These are phyloP conservation scores for Stentor roeselii DNA, from an alignment of 73 alveolate genomes.

Conservation along the genomic window DNA sequence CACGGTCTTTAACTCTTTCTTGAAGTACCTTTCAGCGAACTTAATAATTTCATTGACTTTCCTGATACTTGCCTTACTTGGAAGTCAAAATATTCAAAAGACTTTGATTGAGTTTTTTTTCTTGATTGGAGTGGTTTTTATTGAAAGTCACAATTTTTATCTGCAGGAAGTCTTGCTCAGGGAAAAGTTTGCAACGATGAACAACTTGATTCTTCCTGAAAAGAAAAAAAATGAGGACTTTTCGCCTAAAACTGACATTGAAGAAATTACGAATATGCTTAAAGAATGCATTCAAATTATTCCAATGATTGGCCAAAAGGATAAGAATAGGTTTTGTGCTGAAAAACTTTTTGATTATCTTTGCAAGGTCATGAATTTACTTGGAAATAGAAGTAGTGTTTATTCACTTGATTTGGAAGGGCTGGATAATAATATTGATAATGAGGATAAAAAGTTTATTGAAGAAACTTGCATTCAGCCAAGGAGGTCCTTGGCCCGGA, in stretches of 20 bases:
- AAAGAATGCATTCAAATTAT: neutral
- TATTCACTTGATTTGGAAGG: neutral
- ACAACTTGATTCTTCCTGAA: neutral
- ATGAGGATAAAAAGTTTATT: neutral
- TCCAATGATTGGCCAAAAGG: neutral
- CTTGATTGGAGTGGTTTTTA: neutral
- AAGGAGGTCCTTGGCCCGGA: neutral
- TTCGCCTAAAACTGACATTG: slow-evolving; percentile 3
- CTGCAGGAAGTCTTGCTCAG: neutral
- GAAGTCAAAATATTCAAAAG: neutral
- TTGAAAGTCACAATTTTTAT: neutral
- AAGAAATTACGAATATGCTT: neutral
- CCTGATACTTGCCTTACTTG: neutral
- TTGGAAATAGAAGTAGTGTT: neutral
- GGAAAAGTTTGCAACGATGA: slow-evolving; percentile 3
- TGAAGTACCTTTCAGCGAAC: neutral
- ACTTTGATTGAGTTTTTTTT: slow-evolving; percentile 2
- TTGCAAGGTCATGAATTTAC: neutral
- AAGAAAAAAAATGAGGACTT: neutral
- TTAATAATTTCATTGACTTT: neutral
- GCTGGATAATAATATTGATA: neutral
- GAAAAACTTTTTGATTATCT: neutral
- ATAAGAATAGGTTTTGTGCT: too few relatives aligned
- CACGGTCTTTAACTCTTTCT: neutral
- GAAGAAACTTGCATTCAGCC: neutral